Evolutionary conservation across 352 stramenopile species (phyloP).

Genomic region (Phytophthora syringae): DNA sequence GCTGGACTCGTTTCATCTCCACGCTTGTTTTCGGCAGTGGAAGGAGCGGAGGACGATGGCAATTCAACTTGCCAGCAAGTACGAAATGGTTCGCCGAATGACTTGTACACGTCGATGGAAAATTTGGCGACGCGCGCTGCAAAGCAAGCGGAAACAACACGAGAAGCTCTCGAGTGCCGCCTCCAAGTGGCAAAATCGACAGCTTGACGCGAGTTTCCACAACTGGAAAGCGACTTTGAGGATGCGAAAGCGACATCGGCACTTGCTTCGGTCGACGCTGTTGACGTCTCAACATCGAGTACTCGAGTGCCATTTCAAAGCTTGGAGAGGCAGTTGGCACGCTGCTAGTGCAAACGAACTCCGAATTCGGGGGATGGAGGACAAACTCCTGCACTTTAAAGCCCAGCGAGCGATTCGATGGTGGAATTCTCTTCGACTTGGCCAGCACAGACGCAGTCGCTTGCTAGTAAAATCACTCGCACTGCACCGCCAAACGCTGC

Average conservation of each 20-base stretch:
- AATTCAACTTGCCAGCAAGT: not conserved
- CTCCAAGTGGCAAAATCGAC: constrained; percentile 35
- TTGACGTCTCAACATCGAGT: constrained; percentile 21
- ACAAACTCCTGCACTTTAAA: constrained; percentile 19
- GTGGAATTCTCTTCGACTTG: constrained; percentile 6
- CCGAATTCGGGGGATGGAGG: not conserved
- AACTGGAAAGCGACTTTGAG: constrained; percentile 45
- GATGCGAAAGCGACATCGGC: constrained; percentile 35
- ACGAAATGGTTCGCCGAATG: not conserved
- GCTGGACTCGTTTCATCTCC: constrained; percentile 12
- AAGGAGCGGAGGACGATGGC: not conserved
- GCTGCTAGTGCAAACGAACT: not conserved
- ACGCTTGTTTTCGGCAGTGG: constrained; percentile 32
- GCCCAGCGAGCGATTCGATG: constrained; percentile 16
- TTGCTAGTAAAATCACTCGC: constrained; percentile 22
- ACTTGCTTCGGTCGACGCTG: constrained; percentile 21
- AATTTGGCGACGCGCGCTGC: constrained; percentile 23
- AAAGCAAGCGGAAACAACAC: constrained; percentile 16
- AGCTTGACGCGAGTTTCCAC: constrained; percentile 33
- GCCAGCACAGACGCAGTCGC: constrained; percentile 2
- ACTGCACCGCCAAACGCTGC: constrained; percentile 25
- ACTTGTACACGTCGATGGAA: constrained; percentile 13
- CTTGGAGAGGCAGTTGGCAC: constrained; percentile 29
- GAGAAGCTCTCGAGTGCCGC: constrained; percentile 21
- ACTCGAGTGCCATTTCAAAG: constrained; percentile 29